Percentiles rank a stretch among this genome's conserved stretches.
These are phyloP conservation scores for Botrytis paeoniae DNA, from an alignment of 2,329 filamentous ascomycete genomes.

Conservation along the genomic window DNA sequence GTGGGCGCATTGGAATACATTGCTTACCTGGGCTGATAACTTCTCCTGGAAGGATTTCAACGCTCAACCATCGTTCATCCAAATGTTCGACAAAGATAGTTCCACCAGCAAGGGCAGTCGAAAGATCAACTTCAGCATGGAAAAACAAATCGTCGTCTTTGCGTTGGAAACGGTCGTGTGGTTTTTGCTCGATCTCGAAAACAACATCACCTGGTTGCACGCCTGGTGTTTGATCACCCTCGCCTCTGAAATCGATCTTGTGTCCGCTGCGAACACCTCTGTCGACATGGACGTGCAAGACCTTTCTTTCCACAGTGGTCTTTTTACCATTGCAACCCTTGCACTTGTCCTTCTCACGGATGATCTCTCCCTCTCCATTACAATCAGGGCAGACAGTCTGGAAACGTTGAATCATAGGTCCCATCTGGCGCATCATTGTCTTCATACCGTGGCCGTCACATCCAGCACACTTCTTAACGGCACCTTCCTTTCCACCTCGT, in stretches of 20 bases:
- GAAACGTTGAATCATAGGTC: conserved; percentile 99
- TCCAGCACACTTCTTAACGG: conserved; percentile 87
- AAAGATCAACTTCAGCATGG: conserved; percentile 90
- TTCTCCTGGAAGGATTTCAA: conserved; percentile 91
- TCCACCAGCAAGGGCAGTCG: conserved; percentile 90
- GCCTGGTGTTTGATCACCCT: conserved; percentile 93
- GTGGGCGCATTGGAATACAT: neutral
- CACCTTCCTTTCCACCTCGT: conserved; percentile 92
- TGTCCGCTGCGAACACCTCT: conserved; percentile 89
- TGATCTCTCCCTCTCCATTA: conserved; percentile 93
- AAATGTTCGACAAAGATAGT: conserved; percentile 92
- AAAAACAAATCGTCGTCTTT: conserved; percentile 96
- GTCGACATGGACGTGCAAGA: conserved; percentile 96
- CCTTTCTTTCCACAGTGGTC: conserved; percentile 95
- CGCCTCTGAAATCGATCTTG: conserved; percentile 95
- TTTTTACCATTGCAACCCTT: conserved; percentile 97
- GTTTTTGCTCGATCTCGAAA: conserved; percentile 99
- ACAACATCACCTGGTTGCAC: conserved; percentile 93
- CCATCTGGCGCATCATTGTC: conserved; percentile 99
- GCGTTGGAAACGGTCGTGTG: conserved; percentile 90
- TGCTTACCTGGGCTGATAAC: conserved; percentile 83
- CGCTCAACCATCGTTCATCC: conserved; percentile 92
- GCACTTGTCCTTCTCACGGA: conserved; percentile 96
- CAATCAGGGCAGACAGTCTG: conserved; percentile 99
- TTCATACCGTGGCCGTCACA: conserved; percentile 97